These are phyloP conservation scores for Hypoxylon sp. DNA, from an alignment of 2,329 filamentous ascomycete genomes.

Conservation along the genomic window DNA sequence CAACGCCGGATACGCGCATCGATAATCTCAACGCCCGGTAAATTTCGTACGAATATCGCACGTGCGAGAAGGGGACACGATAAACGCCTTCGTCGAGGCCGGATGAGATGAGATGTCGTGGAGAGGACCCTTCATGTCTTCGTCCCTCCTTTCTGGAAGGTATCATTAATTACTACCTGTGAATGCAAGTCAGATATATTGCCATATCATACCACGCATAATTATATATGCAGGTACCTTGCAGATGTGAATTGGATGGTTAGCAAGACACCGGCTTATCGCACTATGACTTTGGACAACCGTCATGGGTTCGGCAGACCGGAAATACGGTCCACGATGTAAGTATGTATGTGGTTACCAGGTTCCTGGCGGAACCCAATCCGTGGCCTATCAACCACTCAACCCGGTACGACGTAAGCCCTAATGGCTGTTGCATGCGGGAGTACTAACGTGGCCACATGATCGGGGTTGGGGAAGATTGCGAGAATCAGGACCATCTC, in stretches of 20 bases:
- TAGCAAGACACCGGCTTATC: slow-evolving; percentile 17
- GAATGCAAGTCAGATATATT: slow-evolving; percentile 25
- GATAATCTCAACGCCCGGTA: slow-evolving; percentile 29
- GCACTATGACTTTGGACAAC: neutral
- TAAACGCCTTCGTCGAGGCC: neutral
- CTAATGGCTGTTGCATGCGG: slow-evolving; percentile 12
- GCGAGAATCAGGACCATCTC: slow-evolving; percentile 23
- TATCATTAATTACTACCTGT: slow-evolving; percentile 12
- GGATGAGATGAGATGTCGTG: slow-evolving; percentile 15
- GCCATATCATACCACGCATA: neutral
- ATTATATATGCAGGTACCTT: neutral
- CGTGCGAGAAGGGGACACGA: slow-evolving; percentile 23
- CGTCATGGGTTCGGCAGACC: slow-evolving; percentile 22
- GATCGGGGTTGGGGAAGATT: slow-evolving; percentile 27
- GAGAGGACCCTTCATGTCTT: neutral
- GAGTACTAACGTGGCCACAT: slow-evolving; percentile 5
- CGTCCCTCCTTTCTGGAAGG: neutral
- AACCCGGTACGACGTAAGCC: slow-evolving; percentile 5
- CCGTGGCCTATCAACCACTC: slow-evolving; percentile 21
- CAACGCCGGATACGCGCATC: slow-evolving; percentile 34
- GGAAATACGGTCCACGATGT: slow-evolving; percentile 9
- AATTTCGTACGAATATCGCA: slow-evolving; percentile 22
- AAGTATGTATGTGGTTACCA: neutral
- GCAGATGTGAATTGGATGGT: neutral
- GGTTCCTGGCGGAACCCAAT: slow-evolving; percentile 28